Base-by-base conservation (phyloP, 2,329 filamentous ascomycete genomes). In the Clathrospora elynae region DNA sequence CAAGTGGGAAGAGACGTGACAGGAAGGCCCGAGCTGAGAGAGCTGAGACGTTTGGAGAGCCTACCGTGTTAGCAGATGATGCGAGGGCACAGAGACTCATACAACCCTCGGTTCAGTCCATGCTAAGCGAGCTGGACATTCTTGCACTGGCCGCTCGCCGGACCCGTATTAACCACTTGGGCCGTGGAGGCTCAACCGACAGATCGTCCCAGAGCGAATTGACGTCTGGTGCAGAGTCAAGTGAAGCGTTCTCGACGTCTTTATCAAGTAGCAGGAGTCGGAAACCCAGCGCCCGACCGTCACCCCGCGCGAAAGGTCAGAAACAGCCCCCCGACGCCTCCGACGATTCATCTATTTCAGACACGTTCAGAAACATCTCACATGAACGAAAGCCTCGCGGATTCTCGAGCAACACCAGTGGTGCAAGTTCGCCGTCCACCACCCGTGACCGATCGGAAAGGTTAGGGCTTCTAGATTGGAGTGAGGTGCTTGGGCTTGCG, bases 401-500 rank as follows among this genome's bases (percentile, higher is more conserved):
- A 33, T 55, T 57, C 10, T 44, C 20, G 22, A 52, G 42, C 22
- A 49, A 35, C 6, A 18, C 33, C 16, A 41, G 39, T 6, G 48
- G 35, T 14, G n/a, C n/a, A n/a, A 46, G 56, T 2, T 42, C 46
- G 14, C 20, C 30, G 12, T 54, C 51, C 10, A 54, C 19, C 16
- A 43, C 28, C 9, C 47, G 47, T 16, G 51, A 59, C 29, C 32
- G 46, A 30, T 38, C 37, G 16, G 25, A 18, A 13, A 48, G 57
- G 25, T 43, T 42, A 22, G 53, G 59, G 10, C 49, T 67, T 5
- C 54, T 68, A 14, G 87, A 95, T 71, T 97, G 92, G 92, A 87
- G 84, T 54, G 88, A 95, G 54, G 80, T 96, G 1, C 72, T 96
- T 18, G 88, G 88, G 0, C 78, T 90, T 1, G 92, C 92, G 2